Evolutionary conservation across 768 basidiomycete species (phyloP).

Genomic region (Nidula microcarpa): DNA sequence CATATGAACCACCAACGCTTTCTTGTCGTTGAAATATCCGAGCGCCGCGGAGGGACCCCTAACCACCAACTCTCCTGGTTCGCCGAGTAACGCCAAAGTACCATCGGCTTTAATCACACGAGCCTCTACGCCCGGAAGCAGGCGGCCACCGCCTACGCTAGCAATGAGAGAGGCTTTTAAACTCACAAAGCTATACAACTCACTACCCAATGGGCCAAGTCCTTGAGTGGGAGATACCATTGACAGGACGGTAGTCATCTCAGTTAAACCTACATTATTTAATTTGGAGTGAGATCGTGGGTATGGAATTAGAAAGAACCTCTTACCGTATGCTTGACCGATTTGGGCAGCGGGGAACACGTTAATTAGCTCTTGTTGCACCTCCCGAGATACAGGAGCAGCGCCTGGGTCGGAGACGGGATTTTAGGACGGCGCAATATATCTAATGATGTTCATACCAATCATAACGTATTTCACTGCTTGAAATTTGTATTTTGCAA

Average conservation of each 20-base stretch:
- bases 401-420: conserved; percentile 33
- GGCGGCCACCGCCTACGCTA: conserved; percentile 30
- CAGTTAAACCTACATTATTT: conserved; percentile 20
- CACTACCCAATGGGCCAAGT: conserved; percentile 35
- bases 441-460: conserved; percentile 12
- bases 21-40: conserved; percentile 41
- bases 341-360: conserved; percentile 47
- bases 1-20: conserved; percentile 40
- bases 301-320: not conserved
- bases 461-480: conserved; percentile 36
- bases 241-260: conserved; percentile 40
- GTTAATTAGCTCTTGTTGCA: conserved; percentile 40
- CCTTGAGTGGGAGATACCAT: conserved; percentile 41
- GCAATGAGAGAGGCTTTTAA: not conserved
- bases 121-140: conserved; percentile 41
- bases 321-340: conserved; percentile 61
- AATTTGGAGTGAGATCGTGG: not conserved
- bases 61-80: conserved; percentile 47
- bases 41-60: conserved; percentile 39
- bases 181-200: conserved; percentile 3
- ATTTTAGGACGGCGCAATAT: too few species aligned
- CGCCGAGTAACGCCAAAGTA: conserved; percentile 32
- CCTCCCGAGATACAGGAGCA: conserved; percentile 52
- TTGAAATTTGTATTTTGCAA: conserved; percentile 37
- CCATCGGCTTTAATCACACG: conserved; percentile 46